A percentile compares a stretch with the other conserved stretches of the same genome.
Conservation (phyloP, 228 moss, liverwort and hornwort species). For the Sphagnum magellanicum region DNA sequence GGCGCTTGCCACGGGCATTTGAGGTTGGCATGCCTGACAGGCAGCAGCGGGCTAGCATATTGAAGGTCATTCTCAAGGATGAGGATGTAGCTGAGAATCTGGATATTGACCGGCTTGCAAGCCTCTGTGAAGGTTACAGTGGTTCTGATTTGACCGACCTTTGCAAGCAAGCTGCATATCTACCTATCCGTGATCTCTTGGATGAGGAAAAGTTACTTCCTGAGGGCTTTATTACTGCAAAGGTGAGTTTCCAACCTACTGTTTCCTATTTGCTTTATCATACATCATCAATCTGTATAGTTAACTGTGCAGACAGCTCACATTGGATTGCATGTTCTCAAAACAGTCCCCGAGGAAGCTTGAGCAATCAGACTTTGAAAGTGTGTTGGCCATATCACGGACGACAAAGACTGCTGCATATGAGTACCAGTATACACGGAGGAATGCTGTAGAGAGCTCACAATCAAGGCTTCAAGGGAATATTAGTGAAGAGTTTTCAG, state of each 20-base stretch:
- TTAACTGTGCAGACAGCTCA: too few species aligned
- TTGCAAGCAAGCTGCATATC: slow-evolving; percentile 96
- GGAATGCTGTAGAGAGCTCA: slow-evolving; percentile 26
- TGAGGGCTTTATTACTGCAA: slow-evolving; percentile 37
- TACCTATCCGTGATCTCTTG: slow-evolving; percentile 93
- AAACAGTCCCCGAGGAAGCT: slow-evolving; percentile 69
- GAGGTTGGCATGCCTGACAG: slow-evolving; percentile 97
- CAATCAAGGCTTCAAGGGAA: slow-evolving; percentile 23
- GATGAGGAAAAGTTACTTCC: slow-evolving; percentile 68
- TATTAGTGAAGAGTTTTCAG: slow-evolving; percentile 63
- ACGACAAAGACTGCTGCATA: slow-evolving; percentile 96
- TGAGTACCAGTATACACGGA: slow-evolving; percentile 83
- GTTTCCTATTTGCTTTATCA: too few species aligned
- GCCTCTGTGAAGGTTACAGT: slow-evolving; percentile 85
- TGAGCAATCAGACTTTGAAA: slow-evolving; percentile 86
- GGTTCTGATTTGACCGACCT: slow-evolving; percentile 98
- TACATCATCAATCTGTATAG: too few species aligned
- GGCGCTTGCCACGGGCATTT: slow-evolving; percentile 92
- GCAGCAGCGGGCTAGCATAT: slow-evolving; percentile 84
- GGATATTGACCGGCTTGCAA: slow-evolving; percentile 79
- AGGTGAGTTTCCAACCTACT: slow-evolving; percentile 17
- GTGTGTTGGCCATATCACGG: slow-evolving; percentile 69
- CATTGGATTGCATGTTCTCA: neutral
- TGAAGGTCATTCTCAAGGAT: slow-evolving; percentile 85
- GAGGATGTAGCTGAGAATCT: slow-evolving; percentile 72